Evolutionary conservation across 1,284 basidiomycete genomes (phyloP), one percentile per base, ranked within the genome.

Genomic region (Neolentinus lepideus): DNA sequence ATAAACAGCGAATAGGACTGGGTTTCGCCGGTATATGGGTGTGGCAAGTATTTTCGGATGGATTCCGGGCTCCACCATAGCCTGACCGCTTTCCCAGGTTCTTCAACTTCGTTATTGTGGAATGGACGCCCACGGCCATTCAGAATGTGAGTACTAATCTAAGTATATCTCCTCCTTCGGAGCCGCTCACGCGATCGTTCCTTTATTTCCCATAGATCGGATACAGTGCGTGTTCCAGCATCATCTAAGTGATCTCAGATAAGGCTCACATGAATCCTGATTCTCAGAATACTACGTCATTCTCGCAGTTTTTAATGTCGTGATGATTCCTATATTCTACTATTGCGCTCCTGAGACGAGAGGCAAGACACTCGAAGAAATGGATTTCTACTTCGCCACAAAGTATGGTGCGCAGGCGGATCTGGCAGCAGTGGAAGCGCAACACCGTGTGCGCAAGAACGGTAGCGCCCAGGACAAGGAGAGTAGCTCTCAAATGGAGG

Each of bases 311-410:
- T 25, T 50, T 6, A 50, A 50, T n/a, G 47, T 50, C 3, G 47
- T 26, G 12, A 50, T 50, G 47, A 25, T 50, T n/a, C 47, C 47
- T 3, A 50, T 50, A 50, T 50, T 50, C 47, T 50, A 29, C 24
- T 50, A 25, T 4, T 29, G 12, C 6, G 47, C 47, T 3, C 47
- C 47, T 11, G 47, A 50, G 47, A 50, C 47, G 9, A 25, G 22
- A n/a, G 47, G 47, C 12, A 50, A 50, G 24, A 50, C 47, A 8
- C 47, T 50, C 12, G 47, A 50, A n/a, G 21, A 50, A 21, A 50
- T 50, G 47, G 47, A 50, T n/a, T 50, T 50, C 22, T 50, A 50
- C 47, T 50, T 50, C 25, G 47, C 47, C 6, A n/a, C 47, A 21
- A 50, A 50, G 47, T 50, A 50, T 50, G 47, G 47, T 25, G 47